Base-by-base conservation (phyloP, 1,284 basidiomycete species). In the Tilletia indica region DNA sequence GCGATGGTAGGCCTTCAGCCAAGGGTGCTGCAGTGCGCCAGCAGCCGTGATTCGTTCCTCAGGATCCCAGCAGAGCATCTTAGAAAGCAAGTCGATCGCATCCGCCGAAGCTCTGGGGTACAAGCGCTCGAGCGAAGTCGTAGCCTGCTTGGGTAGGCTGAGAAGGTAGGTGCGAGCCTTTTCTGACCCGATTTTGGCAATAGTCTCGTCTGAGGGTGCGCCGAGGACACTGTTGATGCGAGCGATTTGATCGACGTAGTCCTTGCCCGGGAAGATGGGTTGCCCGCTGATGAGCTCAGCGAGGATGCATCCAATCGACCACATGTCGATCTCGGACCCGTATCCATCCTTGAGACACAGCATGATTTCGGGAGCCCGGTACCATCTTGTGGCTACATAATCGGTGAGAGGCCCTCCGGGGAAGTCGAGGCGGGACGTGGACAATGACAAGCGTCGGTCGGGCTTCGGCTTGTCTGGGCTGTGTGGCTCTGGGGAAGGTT, bases 301-400 rank as follows among this genome's bases (percentile, higher is more conserved):
- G 49, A 84, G 74, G 67, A 84, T 84, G 74, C 82, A 84, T 1
- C 82, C 82, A 25, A 82, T 79, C 39, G 78, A 79, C 82, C 82
- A 84, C 76, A 84, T 80, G 74, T 84, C 82, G 74, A 82, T 78
- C 36, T 80, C 76, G n/a, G 78, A 68, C 21, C 80, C 82, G 74
- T 84, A 84, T 31, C 82, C 82, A 19, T 77, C 76, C 21, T 74
- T 72, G 76, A 79, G 82, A 70, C 81, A 79, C n/a, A 84, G 80
- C 82, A 84, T 82, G 70, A 82, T 78, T 66, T 84, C 82, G 39
- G 82, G 82, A 0, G 82, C 82, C 4, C 82, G 78, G 72, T 84
- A 83, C 82, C 82, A 84, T 56, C 82, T 70, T 4, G 82, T 84
- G 21, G 82, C 76, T 11, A 84, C 82, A 71, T 84, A 84, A 45